Evolutionary conservation across 495 filamentous ascomycete species (phyloP).

Genomic region (Penicillium mononematosum): DNA sequence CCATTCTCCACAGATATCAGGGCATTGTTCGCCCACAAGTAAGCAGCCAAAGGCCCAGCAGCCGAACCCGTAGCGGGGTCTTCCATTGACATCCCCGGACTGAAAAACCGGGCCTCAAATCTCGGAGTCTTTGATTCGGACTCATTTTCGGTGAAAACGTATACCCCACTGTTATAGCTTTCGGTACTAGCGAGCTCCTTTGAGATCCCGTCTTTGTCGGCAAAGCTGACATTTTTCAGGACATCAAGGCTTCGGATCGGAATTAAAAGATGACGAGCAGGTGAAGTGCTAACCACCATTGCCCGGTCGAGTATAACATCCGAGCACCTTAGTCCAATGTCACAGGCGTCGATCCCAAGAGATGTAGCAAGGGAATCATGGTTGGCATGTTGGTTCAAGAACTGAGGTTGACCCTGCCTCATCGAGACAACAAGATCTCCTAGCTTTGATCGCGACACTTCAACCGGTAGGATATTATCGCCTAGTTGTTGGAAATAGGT

Average conservation of each 20-base stretch:
- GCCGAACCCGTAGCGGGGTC: constrained; percentile 13
- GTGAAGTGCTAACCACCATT: constrained; percentile 18
- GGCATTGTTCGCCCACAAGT: constrained; percentile 2
- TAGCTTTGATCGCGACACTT: not conserved
- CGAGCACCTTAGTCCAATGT: constrained; percentile 5
- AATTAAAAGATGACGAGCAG: constrained; percentile 19
- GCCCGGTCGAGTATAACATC: not conserved
- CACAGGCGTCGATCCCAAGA: constrained; percentile 1
- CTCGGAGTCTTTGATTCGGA: not conserved
- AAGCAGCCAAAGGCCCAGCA: constrained; percentile 8
- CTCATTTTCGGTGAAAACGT: constrained; percentile 8
- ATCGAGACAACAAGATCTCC: constrained; percentile 10
- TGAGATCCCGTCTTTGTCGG: constrained; percentile 1
- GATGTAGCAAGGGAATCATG: constrained; percentile 6
- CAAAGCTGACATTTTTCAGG: constrained; percentile 6
- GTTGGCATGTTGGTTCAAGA: constrained; percentile 15
- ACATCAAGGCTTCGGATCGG: constrained; percentile 12
- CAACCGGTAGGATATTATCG: constrained; percentile 9
- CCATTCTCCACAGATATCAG: not conserved
- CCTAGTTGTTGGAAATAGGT: constrained; percentile 14
- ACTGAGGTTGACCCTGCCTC: constrained; percentile 9
- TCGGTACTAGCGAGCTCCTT: constrained; percentile 10
- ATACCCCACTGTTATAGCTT: constrained; percentile 17
- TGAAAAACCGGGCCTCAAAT: constrained; percentile 18
- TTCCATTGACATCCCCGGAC: constrained; percentile 20